Conservation (phyloP, 306 rosid genomes). For the Medicago ruthenica region DNA sequence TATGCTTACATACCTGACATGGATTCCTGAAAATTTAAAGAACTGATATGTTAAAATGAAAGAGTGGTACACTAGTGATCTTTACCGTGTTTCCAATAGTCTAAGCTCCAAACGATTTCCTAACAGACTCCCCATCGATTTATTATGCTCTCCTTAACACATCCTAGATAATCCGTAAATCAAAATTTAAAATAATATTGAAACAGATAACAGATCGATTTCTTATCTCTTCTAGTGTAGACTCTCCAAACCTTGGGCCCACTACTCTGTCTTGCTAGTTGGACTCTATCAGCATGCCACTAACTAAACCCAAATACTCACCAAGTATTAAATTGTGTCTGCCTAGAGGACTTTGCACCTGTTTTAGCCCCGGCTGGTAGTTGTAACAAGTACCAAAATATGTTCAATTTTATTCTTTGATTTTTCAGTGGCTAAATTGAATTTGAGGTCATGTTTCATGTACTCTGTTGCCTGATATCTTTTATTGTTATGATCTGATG, state of each 20-base stretch:
- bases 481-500: constrained; percentile 16
- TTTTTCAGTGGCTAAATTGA: constrained; percentile 13
- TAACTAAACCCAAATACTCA: constrained; percentile 23
- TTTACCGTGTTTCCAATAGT: neutral
- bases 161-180: neutral
- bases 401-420: constrained; percentile 30
- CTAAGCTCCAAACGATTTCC: neutral
- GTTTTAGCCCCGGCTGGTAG: constrained; percentile 1
- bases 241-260: neutral
- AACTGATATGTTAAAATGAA: neutral
- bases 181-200: neutral
- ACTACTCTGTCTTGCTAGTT: neutral
- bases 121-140: neutral
- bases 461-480: constrained; percentile 1
- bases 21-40: neutral
- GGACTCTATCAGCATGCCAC: neutral
- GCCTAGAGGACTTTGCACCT: neutral
- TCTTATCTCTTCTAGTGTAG: neutral
- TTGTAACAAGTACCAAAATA: constrained; percentile 4
- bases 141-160: neutral
- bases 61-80: neutral
- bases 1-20: constrained; percentile 12
- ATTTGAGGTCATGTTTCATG: constrained; percentile 23
- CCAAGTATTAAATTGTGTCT: neutral
- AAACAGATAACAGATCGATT: neutral